Conservation (phyloP, 163 green algal species). For the Trebouxia gelatinosa region DNA sequence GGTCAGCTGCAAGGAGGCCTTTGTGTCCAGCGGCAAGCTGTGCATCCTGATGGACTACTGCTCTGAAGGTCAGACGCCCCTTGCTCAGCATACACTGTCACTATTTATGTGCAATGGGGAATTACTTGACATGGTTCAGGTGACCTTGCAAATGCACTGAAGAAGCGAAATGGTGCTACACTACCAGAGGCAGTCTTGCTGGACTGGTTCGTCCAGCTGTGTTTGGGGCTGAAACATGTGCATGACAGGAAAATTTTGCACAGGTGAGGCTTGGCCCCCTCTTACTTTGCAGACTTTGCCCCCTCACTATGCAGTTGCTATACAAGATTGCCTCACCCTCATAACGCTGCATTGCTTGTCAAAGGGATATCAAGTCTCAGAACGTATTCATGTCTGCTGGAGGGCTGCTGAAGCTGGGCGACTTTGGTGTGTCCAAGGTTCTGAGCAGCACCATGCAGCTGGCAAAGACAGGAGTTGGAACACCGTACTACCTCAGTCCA, state of each 20-base stretch:
- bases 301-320: too few species aligned
- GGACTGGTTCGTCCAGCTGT: slow-evolving; percentile 81
- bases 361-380: slow-evolving; percentile 70
- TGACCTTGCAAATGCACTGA: slow-evolving; percentile 66
- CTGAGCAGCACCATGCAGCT: slow-evolving; percentile 51
- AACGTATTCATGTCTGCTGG: slow-evolving; percentile 60
- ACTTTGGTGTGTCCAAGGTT: slow-evolving; percentile 67
- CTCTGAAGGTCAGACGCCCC: slow-evolving; percentile 51
- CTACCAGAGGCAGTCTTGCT: slow-evolving; percentile 71
- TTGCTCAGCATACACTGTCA: not conserved
- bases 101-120: not conserved
- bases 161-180: slow-evolving; percentile 52
- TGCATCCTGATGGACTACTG: slow-evolving; percentile 84
- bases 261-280: slow-evolving; percentile 39
- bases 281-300: too few species aligned
- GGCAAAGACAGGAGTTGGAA: slow-evolving; percentile 48
- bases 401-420: slow-evolving; percentile 53
- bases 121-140: slow-evolving; percentile 45
- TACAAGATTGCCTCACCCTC: too few species aligned
- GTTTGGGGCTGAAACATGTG: slow-evolving; percentile 78
- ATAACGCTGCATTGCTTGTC: not conserved
- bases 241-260: slow-evolving; percentile 81
- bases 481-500: slow-evolving; percentile 56
- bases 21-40: slow-evolving; percentile 62
- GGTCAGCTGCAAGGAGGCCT: slow-evolving; percentile 71